A percentile compares a stretch with the other conserved stretches of the same genome.
Conservation (phyloP, 768 basidiomycete species). For the Suillus variegatus region DNA sequence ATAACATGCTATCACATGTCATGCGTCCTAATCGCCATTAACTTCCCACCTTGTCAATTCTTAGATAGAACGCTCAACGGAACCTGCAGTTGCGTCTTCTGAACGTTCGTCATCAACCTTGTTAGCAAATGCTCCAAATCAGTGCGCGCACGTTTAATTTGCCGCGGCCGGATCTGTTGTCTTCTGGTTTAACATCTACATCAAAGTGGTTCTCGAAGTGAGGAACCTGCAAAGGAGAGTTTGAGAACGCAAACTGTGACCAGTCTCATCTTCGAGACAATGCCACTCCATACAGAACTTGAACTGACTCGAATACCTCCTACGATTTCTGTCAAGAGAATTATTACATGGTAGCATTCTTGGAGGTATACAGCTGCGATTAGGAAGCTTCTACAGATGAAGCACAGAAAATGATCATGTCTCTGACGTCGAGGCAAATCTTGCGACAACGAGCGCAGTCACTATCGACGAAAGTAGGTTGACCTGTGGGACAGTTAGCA, state of each 20-base stretch:
- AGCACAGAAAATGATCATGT: neutral
- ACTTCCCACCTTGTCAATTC: too few species aligned
- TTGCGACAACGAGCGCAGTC: constrained; percentile 38
- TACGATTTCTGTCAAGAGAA: neutral
- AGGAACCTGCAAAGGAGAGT: neutral
- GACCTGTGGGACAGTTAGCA: constrained; percentile 29
- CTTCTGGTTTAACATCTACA: neutral
- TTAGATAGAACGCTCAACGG: too few species aligned
- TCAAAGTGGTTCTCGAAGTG: neutral
- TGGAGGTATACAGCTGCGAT: neutral
- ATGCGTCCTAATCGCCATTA: neutral
- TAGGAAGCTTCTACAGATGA: neutral
- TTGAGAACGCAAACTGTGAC: neutral
- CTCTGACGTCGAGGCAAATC: constrained; percentile 27
- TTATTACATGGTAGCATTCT: neutral
- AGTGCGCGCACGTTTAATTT: neutral
- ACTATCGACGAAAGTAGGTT: constrained; percentile 46
- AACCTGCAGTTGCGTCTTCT: neutral
- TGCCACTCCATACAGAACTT: neutral
- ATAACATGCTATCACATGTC: neutral
- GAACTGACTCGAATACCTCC: neutral
- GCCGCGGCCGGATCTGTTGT: neutral
- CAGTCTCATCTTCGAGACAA: neutral
- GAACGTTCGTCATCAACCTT: neutral
- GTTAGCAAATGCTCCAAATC: neutral